These are phyloP conservation scores for Angomonas deanei DNA, from an alignment of 208 protist species.

Conservation along the genomic window DNA sequence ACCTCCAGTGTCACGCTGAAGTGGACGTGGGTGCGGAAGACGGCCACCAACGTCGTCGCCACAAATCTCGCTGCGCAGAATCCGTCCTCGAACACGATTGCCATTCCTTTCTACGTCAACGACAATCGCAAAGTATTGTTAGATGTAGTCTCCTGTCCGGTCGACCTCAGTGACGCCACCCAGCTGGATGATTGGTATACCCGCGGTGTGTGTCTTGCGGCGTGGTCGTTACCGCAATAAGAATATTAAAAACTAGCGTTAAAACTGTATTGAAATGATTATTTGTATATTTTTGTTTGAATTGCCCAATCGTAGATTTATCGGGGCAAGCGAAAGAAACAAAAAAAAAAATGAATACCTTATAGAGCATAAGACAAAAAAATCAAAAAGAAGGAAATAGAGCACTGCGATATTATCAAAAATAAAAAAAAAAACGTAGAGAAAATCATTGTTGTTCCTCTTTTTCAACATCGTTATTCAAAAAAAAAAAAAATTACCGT, in stretches of 20 bases:
- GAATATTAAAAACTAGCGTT: neutral
- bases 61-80: constrained; percentile 29
- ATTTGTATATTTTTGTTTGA: no score
- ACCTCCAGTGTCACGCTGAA: constrained; percentile 28
- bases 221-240: constrained; percentile 52
- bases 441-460: neutral
- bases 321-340: neutral
- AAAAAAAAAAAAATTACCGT: constrained; percentile 10
- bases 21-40: constrained; percentile 30
- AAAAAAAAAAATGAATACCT: neutral
- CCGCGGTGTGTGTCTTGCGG: constrained; percentile 73
- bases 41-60: neutral
- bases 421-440: neutral
- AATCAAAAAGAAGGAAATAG: neutral
- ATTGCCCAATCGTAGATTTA: no score
- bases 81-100: constrained; percentile 10
- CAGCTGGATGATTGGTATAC: constrained; percentile 71
- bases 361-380: neutral
- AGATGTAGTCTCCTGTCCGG: constrained; percentile 60
- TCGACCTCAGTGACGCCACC: constrained; percentile 12
- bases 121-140: constrained; percentile 57
- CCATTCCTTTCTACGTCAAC: constrained; percentile 86
- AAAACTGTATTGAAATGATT: no score
- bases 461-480: neutral
- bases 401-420: neutral